phyloP scores from a whole-genome alignment of 192 early-diverging fungal genomes.

The Linnemannia elongata region DNA sequence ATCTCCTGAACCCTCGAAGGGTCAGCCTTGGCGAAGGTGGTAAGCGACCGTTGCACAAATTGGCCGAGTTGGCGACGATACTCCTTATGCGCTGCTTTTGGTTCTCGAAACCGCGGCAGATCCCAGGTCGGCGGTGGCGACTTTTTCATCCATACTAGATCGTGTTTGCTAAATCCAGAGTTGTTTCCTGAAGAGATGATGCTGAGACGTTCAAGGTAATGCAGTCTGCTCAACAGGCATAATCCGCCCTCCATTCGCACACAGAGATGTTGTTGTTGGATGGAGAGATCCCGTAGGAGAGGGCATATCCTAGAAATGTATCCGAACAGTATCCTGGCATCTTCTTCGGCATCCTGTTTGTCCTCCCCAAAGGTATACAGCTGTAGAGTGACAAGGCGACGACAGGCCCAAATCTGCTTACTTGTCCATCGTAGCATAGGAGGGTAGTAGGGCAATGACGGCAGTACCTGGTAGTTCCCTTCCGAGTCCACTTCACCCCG shows the following conservation, averaged over 20 bases:
- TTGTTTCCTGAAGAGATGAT: conserved; percentile 7
- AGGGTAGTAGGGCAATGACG: background rate
- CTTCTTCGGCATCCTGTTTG: background rate
- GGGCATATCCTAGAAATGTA: conserved; percentile 26
- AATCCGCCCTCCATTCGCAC: background rate
- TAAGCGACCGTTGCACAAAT: background rate
- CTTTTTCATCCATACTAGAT: background rate
- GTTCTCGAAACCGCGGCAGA: background rate
- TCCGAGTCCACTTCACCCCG: background rate
- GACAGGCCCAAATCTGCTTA: conserved; percentile 24
- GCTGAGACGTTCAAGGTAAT: background rate
- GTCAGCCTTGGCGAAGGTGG: background rate
- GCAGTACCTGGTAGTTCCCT: background rate
- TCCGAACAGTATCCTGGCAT: conserved; percentile 6
- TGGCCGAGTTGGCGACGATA: background rate
- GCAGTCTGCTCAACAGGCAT: background rate
- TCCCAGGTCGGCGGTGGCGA: background rate
- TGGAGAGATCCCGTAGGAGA: background rate
- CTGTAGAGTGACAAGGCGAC: conserved; percentile 3
- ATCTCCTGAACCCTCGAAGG: background rate
- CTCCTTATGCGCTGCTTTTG: background rate
- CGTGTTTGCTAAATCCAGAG: background rate
- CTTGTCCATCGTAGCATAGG: background rate
- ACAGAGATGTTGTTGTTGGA: background rate
- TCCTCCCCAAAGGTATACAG: background rate